Percentiles rank a stretch among this genome's conserved stretches.
These are phyloP conservation scores for Deinandra increscens DNA, from an alignment of 129 eudicot species.

Conservation along the genomic window DNA sequence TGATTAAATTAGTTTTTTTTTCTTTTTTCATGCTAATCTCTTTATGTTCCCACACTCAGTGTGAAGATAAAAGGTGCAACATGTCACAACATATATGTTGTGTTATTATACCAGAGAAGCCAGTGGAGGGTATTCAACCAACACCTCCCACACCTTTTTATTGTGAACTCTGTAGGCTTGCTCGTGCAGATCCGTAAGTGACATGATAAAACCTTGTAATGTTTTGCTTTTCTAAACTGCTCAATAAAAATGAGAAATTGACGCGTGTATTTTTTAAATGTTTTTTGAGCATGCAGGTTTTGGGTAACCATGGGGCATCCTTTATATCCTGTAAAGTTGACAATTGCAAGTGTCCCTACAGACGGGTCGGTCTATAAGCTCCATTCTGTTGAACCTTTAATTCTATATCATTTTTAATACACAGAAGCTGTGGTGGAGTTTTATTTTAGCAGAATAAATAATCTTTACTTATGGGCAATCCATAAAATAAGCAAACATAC, in stretches of 20 bases:
- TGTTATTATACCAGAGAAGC: constrained; percentile 80
- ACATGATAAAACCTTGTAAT: constrained; percentile 14
- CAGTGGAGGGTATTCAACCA: constrained; percentile 71
- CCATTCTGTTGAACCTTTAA: not conserved
- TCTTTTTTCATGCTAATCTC: not conserved
- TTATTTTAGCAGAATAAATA: not conserved
- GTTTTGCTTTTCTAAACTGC: not conserved
- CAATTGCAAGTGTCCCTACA: constrained; percentile 60
- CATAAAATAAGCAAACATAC: not conserved
- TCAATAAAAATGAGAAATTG: constrained; percentile 2
- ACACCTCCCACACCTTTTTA: constrained; percentile 60
- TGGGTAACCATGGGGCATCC: constrained; percentile 73
- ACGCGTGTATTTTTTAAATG: not conserved
- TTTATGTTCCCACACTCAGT: constrained; percentile 43
- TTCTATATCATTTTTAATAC: not conserved
- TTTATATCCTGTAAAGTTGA: constrained; percentile 74
- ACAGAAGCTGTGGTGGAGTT: not conserved
- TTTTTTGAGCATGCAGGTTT: constrained; percentile 59
- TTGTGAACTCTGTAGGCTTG: constrained; percentile 90
- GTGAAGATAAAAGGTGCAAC: constrained; percentile 79
- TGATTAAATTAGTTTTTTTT: not conserved
- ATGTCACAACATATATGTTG: constrained; percentile 87
- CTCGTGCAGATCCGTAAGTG: constrained; percentile 97
- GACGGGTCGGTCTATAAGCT: constrained; percentile 65
- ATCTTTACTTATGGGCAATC: not conserved